Base-by-base conservation (phyloP, 2,329 filamentous ascomycete species). In the Fusarium temperatum region DNA sequence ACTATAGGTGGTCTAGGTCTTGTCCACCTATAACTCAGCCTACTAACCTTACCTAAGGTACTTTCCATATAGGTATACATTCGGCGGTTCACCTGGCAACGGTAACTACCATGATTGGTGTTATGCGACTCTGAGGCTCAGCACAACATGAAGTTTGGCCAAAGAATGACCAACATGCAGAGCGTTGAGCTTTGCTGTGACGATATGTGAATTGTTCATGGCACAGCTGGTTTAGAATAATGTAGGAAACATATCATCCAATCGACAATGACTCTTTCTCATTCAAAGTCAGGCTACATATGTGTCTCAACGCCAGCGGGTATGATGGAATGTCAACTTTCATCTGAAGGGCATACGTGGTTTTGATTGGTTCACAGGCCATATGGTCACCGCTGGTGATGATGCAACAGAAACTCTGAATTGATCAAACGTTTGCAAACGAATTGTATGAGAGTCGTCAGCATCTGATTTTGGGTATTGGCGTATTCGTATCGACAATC, bases 71-170 rank as follows among this genome's bases (percentile, higher is more conserved):
- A 32, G 32, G 32, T 14, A 32, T 32, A 32, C 13, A 32, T 32
- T 32, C 10, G 28, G 42, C 47, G 59, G 74, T 77, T 61, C 65
- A 72, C 74, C 75, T 66, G 74, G 74, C 75, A 77, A 78, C 75
- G 57, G 53, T 42, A 42, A 26, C 24, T 57, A 60, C 57, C 44
- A 44, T 18, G 10, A 20, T 28, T 58, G 55, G 41, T 50, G 18
- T 35, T 20, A n/a, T 30, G 54, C 20, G 14, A 38, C 20, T 44
- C 44, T 53, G 64, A 68, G 73, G 70, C 64, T 68, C 65, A 72
- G 68, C 62, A 70, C 61, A 72, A 50, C 56, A 44, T 48, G 28
- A 39, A 15, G 26, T 56, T 30, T 22, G 54, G 26, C 45, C n/a
- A 45, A 50, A 63, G 35, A 28, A 67, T 28, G 22, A 48, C 20